Conservation (phyloP, 495 filamentous ascomycete species). For the Tuber umbilicatum region DNA sequence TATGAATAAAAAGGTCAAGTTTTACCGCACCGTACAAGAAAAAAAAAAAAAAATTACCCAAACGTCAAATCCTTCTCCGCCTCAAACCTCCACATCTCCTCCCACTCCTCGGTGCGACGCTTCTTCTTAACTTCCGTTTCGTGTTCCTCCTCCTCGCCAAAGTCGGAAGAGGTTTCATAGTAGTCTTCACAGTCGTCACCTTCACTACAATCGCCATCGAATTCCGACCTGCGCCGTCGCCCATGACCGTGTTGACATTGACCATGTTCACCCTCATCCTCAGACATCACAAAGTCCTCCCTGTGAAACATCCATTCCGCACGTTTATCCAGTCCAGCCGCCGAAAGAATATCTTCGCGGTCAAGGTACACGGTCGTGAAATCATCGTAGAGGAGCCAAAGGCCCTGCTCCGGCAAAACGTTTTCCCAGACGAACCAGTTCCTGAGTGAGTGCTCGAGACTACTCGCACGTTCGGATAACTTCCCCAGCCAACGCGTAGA, state of each 20-base stretch:
- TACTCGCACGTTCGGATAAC: conserved; percentile 15
- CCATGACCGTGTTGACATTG: neutral
- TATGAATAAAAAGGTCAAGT: neutral
- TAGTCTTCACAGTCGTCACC: neutral
- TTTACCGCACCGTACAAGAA: neutral
- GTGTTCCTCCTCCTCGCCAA: neutral
- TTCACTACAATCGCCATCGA: neutral
- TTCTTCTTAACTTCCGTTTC: neutral
- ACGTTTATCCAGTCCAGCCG: conserved; percentile 23
- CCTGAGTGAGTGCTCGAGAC: conserved; percentile 21
- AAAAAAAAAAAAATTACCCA: neutral
- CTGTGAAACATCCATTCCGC: conserved; percentile 21
- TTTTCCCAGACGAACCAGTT: conserved; percentile 40
- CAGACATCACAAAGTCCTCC: conserved; percentile 18
- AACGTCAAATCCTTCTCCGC: neutral
- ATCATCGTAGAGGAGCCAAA: conserved; percentile 40
- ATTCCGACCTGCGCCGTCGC: neutral
- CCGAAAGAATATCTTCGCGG: conserved; percentile 31
- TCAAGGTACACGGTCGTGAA: conserved; percentile 34
- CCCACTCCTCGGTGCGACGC: neutral
- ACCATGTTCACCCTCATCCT: neutral
- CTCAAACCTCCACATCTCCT: neutral
- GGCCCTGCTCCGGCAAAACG: conserved; percentile 34
- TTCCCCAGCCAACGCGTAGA: conserved; percentile 29
- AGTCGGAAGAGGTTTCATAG: conserved; percentile 1